Conservation (phyloP, 306 rosid species). For the Senna siamea region DNA sequence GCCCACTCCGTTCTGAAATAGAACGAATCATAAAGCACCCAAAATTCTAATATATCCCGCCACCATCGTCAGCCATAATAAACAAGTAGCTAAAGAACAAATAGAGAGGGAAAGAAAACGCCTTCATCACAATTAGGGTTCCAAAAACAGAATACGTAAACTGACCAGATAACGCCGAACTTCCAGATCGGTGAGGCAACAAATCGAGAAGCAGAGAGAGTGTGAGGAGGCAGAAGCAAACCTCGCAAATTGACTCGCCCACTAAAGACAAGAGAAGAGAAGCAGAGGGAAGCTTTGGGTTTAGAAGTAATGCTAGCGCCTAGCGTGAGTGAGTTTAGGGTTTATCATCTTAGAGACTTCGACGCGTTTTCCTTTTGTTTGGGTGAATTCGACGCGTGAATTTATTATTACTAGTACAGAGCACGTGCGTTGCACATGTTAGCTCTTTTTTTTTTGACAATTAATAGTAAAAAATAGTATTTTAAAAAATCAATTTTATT, state of each 20-base stretch:
- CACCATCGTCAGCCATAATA: background rate
- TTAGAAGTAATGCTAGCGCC: background rate
- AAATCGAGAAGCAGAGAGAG: background rate
- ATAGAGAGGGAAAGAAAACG: background rate
- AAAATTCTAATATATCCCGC: background rate
- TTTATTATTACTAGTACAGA: too few species aligned
- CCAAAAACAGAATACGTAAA: background rate
- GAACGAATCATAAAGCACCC: background rate
- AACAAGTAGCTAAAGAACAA: background rate
- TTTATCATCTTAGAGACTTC: background rate
- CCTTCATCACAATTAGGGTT: background rate
- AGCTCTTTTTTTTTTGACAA: too few species aligned
- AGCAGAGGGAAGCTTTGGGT: background rate
- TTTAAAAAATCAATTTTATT: too few species aligned
- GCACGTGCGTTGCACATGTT: too few species aligned
- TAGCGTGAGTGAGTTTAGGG: background rate
- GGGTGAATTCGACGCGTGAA: too few species aligned
- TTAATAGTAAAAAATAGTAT: too few species aligned
- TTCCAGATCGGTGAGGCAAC: background rate
- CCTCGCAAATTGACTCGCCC: background rate
- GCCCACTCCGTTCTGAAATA: background rate
- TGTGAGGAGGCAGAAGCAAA: background rate
- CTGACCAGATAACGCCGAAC: constrained; percentile 7
- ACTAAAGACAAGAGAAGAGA: background rate
- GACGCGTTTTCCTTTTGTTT: background rate